Percentiles rank a stretch among this genome's conserved stretches.
Evolutionary conservation across 1,139 yeast genomes (phyloP).

Genomic region (Candida sojae): DNA sequence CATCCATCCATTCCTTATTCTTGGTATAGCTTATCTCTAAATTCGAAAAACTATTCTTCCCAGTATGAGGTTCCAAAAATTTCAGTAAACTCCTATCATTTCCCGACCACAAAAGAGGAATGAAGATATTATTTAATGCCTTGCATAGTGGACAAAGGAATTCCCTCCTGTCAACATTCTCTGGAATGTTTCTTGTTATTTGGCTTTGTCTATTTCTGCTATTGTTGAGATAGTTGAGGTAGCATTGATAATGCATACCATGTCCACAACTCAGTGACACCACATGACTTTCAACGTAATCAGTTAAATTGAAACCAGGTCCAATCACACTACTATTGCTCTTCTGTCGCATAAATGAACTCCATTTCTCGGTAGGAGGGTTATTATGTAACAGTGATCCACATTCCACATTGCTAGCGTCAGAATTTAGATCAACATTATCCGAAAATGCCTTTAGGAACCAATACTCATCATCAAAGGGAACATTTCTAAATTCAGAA

Average conservation of each 20-base stretch:
- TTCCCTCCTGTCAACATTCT: conserved; percentile 67
- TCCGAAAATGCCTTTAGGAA: conserved; percentile 64
- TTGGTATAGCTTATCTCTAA: conserved; percentile 14
- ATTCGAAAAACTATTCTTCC: conserved; percentile 13
- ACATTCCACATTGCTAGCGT: conserved; percentile 20
- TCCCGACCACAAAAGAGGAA: conserved; percentile 64
- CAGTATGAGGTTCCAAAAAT: conserved; percentile 17
- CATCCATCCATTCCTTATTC: conserved; percentile 28
- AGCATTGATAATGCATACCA: conserved; percentile 87
- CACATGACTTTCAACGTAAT: conserved; percentile 45
- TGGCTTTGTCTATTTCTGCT: conserved; percentile 62
- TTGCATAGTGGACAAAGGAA: conserved; percentile 91
- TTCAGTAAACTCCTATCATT: conserved; percentile 35
- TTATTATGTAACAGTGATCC: conserved; percentile 12
- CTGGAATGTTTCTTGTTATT: conserved; percentile 82
- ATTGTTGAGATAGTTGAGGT: conserved; percentile 58
- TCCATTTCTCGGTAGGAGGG: conserved; percentile 36
- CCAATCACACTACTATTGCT: conserved; percentile 55
- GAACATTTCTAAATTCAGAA: conserved; percentile 63
- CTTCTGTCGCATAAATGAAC: conserved; percentile 33
- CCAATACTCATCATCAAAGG: conserved; percentile 68
- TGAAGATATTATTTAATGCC: conserved; percentile 77
- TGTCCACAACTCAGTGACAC: conserved; percentile 89
- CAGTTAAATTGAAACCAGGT: conserved; percentile 62
- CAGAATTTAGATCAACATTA: conserved; percentile 50